phyloP scores from a whole-genome alignment of 1,284 basidiomycete species.

The Vanrija pseudolonga region DNA sequence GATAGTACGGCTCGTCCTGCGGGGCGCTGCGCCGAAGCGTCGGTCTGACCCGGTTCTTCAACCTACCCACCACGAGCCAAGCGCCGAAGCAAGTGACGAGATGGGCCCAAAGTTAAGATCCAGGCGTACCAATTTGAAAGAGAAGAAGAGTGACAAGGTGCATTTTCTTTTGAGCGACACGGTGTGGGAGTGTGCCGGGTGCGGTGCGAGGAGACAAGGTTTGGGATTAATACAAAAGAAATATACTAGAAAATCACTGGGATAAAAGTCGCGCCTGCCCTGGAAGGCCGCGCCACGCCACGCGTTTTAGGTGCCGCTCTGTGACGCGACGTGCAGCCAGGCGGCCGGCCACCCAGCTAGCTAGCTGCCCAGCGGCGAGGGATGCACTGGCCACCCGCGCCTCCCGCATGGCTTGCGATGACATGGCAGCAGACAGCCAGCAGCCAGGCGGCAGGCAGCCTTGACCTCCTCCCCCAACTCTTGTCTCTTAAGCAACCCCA shows the following conservation, averaged over 20 bases:
- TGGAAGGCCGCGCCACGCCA: neutral
- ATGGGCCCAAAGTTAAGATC: neutral
- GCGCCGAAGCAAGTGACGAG: neutral
- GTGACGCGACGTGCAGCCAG: too few relatives aligned
- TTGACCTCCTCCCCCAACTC: neutral
- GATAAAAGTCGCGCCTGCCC: too few relatives aligned
- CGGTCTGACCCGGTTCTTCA: conserved; percentile 11
- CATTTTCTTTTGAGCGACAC: neutral
- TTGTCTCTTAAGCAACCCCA: neutral
- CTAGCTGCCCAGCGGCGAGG: too few relatives aligned
- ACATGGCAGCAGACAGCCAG: too few relatives aligned
- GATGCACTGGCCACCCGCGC: too few relatives aligned
- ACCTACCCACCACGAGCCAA: conserved; percentile 3
- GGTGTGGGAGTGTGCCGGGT: too few relatives aligned
- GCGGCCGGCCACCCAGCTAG: too few relatives aligned
- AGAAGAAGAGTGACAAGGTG: neutral
- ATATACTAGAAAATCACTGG: neutral
- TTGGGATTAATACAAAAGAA: neutral
- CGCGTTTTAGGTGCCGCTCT: neutral
- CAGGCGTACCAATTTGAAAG: conserved; percentile 5
- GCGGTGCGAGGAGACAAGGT: neutral
- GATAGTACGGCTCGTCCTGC: conserved; percentile 13
- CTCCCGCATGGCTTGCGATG: too few relatives aligned
- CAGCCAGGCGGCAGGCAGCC: too few relatives aligned
- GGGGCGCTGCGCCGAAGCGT: conserved; percentile 11